These are phyloP conservation scores for Chalciporus piperatus DNA, from an alignment of 768 basidiomycete species.

Conservation along the genomic window DNA sequence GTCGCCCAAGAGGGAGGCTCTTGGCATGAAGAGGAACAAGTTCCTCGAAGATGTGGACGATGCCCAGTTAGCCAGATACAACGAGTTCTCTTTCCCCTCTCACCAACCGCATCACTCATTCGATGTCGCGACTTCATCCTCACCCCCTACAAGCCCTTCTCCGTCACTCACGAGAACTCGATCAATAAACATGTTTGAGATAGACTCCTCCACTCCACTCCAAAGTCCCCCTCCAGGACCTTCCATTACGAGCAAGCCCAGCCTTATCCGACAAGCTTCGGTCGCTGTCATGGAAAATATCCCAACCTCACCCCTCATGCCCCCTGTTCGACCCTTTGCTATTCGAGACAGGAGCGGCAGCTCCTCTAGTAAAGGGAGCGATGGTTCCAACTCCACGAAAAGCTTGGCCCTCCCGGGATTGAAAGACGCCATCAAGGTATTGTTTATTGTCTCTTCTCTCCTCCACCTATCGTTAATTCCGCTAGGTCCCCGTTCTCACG, in stretches of 20 bases:
- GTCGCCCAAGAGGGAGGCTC: conserved; percentile 36
- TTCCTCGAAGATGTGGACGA: conserved; percentile 38
- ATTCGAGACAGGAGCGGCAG: conserved; percentile 48
- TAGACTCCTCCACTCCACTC: conserved; percentile 13
- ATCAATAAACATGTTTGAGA: conserved; percentile 31
- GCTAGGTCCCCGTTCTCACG: conserved; percentile 61
- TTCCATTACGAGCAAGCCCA: conserved; percentile 32
- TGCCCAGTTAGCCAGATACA: conserved; percentile 42
- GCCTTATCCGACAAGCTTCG: conserved; percentile 48
- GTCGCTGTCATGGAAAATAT: conserved; percentile 54
- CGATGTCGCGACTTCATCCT: conserved; percentile 40
- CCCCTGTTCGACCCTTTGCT: conserved; percentile 48
- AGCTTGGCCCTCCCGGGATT: conserved; percentile 52
- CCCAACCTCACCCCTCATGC: conserved; percentile 35
- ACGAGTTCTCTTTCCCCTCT: conserved; percentile 53
- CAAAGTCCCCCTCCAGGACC: conserved; percentile 9
- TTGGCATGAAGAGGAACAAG: conserved; percentile 30
- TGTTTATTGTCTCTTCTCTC: background rate
- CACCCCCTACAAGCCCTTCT: conserved; percentile 28
- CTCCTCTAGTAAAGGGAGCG: conserved; percentile 40
- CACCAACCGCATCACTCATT: conserved; percentile 60
- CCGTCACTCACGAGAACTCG: conserved; percentile 33
- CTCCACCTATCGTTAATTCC: conserved; percentile 1
- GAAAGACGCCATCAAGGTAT: conserved; percentile 73
- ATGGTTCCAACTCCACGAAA: conserved; percentile 27